Evolutionary conservation across 768 basidiomycete genomes (phyloP), one percentile per base, ranked within the genome.

Genomic region (Paxillus rubicundulus): DNA sequence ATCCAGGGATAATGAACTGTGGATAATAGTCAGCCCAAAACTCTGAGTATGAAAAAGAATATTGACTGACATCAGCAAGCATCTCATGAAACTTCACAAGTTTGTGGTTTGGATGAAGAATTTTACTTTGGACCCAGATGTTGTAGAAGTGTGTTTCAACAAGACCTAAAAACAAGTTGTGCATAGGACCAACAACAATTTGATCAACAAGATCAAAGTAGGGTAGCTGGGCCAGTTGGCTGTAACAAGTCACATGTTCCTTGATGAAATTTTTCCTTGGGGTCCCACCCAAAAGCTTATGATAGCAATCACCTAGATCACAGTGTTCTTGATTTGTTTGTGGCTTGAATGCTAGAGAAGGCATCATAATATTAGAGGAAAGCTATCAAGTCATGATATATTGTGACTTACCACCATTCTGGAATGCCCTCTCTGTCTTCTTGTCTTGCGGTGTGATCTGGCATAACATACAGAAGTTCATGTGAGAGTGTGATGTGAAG

Each of bases 161-260:
- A 7, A 30, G 28, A 9, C 28, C 28, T 30, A 30, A 2, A 30
- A 67, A 64, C 1, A 73, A 44, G 40, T 63, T 61, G 47, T 75
- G 74, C 73, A 75, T 74, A 3, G 67, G 52, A 44, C 75, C 72
- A n/a, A 72, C 58, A 0, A 70, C 59, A 4, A 61, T 53, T 30
- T 60, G 66, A 4, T 43, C 50, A 14, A 64, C 59, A 3, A 66
- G 61, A 39, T 72, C 55, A 56, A 67, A 74, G 54, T 74, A 74
- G 2, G 70, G 67, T 8, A 75, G 66, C 8, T 57, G 49, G 3
- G 66, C 48, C 1, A 73, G 43, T 20, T 61, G 56, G 6, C 66
- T 36, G 7, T 45, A 52, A 16, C 27, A 13, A 7, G 50, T 52
- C 3, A 43, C 36, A 16, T 18, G n/a, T 16, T 52, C 50, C 5